phyloP scores from a whole-genome alignment of 2,329 filamentous ascomycete genomes.

The Penicillium sp. region DNA sequence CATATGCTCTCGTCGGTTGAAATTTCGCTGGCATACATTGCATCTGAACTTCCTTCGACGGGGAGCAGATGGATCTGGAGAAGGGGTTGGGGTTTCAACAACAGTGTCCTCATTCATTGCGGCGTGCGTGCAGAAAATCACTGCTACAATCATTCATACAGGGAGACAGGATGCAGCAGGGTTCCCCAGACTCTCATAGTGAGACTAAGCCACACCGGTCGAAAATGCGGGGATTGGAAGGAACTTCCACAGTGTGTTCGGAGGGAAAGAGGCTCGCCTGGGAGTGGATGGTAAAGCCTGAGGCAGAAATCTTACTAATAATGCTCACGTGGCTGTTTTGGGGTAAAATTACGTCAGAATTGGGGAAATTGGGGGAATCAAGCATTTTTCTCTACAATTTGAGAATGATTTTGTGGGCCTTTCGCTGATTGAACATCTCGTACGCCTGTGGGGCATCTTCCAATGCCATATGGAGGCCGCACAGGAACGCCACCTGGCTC shows the following conservation, averaged over 20 bases:
- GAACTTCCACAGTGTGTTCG: too few species aligned
- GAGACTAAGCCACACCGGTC: too few species aligned
- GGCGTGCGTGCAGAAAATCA: not conserved
- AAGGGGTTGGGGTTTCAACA: not conserved
- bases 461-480: too few species aligned
- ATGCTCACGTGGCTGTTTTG: not conserved
- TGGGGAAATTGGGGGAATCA: not conserved
- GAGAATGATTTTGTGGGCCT: too few species aligned
- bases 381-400: not conserved
- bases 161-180: too few species aligned
- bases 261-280: too few species aligned
- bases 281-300: too few species aligned
- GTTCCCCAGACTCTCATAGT: too few species aligned
- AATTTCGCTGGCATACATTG: conserved; percentile 11
- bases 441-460: too few species aligned
- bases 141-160: too few species aligned
- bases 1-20: conserved; percentile 18
- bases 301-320: not conserved
- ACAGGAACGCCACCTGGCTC: too few species aligned
- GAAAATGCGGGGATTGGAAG: not conserved
- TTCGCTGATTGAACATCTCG: too few species aligned
- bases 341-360: not conserved
- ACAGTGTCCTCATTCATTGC: not conserved
- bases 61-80: not conserved
- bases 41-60: conserved; percentile 14